Evolutionary conservation across 371 early-diverging fungal genomes (phyloP).

Genomic region (Actinomucor elegans): DNA sequence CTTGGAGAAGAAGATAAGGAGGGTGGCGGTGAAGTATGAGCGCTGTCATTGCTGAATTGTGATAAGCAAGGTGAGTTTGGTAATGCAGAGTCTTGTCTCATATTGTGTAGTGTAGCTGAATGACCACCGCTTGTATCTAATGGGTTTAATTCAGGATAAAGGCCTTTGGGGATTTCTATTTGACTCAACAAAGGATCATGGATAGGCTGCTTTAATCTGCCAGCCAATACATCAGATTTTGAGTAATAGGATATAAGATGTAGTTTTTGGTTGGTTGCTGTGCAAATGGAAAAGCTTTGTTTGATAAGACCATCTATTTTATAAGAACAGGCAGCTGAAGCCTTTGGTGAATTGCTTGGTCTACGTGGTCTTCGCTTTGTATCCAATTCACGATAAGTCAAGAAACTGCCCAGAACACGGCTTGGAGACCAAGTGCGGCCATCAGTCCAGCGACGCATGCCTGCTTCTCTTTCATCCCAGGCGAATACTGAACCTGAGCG

Average conservation of each 20-base stretch:
- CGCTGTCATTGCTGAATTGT: background rate
- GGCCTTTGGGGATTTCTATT: constrained; percentile 53
- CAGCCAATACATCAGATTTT: constrained; percentile 65
- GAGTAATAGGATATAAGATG: constrained; percentile 88
- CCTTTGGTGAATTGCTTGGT: constrained; percentile 9
- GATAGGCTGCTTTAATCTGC: constrained; percentile 49
- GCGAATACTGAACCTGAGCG: constrained; percentile 87
- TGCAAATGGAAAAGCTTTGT: constrained; percentile 83
- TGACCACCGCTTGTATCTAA: constrained; percentile 37
- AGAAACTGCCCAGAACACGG: constrained; percentile 79
- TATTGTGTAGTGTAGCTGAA: constrained; percentile 14
- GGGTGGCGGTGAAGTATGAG: constrained; percentile 27
- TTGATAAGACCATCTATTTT: constrained; percentile 82
- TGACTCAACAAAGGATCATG: constrained; percentile 40
- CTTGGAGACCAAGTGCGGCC: constrained; percentile 88
- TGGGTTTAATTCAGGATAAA: constrained; percentile 57
- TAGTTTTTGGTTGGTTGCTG: constrained; percentile 72
- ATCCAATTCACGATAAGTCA: constrained; percentile 79
- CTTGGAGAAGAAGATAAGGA: constrained; percentile 32
- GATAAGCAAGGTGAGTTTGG: constrained; percentile 18
- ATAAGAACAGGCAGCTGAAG: constrained; percentile 32
- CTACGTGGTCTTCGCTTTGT: constrained; percentile 47
- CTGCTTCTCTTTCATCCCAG: constrained; percentile 86
- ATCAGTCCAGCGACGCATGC: constrained; percentile 92
- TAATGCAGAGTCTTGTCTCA: constrained; percentile 14